Conservation (phyloP, 768 basidiomycete genomes). For the Galerina marginata region DNA sequence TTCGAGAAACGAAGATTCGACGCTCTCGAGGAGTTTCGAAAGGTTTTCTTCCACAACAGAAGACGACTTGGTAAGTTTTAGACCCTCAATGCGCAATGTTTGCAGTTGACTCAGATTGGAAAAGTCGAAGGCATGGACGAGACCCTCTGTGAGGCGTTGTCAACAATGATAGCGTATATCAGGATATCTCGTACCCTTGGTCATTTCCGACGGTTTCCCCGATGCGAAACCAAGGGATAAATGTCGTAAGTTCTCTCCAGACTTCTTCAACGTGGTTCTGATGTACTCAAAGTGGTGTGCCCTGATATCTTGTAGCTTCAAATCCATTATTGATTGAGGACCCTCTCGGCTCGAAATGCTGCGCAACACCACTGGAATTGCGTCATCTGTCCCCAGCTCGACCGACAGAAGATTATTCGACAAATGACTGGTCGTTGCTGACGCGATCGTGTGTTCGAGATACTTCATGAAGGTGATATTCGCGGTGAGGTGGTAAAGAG, state of each 20-base stretch:
- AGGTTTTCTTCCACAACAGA: slow-evolving; percentile 19
- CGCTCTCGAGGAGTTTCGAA: slow-evolving; percentile 20
- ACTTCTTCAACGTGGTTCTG: slow-evolving; percentile 11
- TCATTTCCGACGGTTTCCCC: slow-evolving; percentile 6
- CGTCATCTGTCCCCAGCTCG: slow-evolving; percentile 32
- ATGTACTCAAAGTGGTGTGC: slow-evolving; percentile 22
- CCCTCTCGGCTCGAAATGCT: slow-evolving; percentile 13
- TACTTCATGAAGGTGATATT: slow-evolving; percentile 34
- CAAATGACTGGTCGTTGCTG: slow-evolving; percentile 15
- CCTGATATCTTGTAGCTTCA: slow-evolving; percentile 26
- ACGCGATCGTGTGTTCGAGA: slow-evolving; percentile 27
- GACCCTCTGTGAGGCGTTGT: slow-evolving; percentile 13
- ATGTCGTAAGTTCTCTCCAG: slow-evolving; percentile 22
- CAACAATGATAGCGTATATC: neutral
- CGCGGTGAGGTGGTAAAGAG: slow-evolving; percentile 28
- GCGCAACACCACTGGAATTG: slow-evolving; percentile 29
- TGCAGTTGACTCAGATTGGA: slow-evolving; percentile 25
- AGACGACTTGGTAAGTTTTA: slow-evolving; percentile 6
- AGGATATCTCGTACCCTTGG: slow-evolving; percentile 10
- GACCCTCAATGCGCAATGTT: slow-evolving; percentile 24
- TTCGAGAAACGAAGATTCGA: slow-evolving; percentile 33
- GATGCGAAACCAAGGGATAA: slow-evolving; percentile 20
- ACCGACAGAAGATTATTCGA: slow-evolving; percentile 23
- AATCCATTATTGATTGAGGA: slow-evolving; percentile 6
- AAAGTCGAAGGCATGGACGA: slow-evolving; percentile 22